These are phyloP conservation scores for Termitomyces sp. DNA, from an alignment of 768 basidiomycete genomes.

Conservation along the genomic window DNA sequence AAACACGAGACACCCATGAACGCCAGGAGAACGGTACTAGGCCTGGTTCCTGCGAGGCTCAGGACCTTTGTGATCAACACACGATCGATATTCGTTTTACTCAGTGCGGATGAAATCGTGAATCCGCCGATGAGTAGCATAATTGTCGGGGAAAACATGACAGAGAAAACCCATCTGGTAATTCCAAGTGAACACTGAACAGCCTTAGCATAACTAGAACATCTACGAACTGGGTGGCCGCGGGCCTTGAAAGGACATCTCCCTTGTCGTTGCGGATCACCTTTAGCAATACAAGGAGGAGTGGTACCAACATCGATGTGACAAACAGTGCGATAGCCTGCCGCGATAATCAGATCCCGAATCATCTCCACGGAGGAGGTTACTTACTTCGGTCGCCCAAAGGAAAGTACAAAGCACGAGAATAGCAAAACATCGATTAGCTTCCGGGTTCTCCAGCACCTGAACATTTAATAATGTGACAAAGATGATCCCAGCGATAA, in stretches of 20 bases:
- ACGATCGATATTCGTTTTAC: slow-evolving; percentile 92
- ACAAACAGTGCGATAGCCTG: slow-evolving; percentile 96
- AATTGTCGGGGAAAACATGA: slow-evolving; percentile 97
- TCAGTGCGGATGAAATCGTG: slow-evolving; percentile 93
- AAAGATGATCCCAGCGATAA: slow-evolving; percentile 56
- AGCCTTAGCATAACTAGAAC: neutral
- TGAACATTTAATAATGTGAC: slow-evolving; percentile 53
- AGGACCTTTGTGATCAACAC: slow-evolving; percentile 88
- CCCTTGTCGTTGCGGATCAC: slow-evolving; percentile 65
- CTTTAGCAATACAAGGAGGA: slow-evolving; percentile 79
- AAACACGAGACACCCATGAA: slow-evolving; percentile 98
- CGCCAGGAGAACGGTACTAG: slow-evolving; percentile 81
- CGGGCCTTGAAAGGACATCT: slow-evolving; percentile 47
- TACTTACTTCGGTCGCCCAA: slow-evolving; percentile 91
- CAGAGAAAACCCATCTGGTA: slow-evolving; percentile 79
- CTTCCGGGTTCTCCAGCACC: slow-evolving; percentile 57
- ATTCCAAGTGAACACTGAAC: neutral
- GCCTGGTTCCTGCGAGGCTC: slow-evolving; percentile 83
- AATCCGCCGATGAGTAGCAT: slow-evolving; percentile 98
- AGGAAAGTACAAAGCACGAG: slow-evolving; percentile 86
- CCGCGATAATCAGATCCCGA: neutral
- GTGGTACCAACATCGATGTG: slow-evolving; percentile 87
- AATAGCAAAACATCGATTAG: slow-evolving; percentile 88
- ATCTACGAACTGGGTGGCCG: slow-evolving; percentile 73
- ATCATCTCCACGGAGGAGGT: neutral